A percentile compares a stretch with the other conserved stretches of the same genome.
Conservation (phyloP, 2,329 filamentous ascomycete genomes). For the Cordyceps farinosa region DNA sequence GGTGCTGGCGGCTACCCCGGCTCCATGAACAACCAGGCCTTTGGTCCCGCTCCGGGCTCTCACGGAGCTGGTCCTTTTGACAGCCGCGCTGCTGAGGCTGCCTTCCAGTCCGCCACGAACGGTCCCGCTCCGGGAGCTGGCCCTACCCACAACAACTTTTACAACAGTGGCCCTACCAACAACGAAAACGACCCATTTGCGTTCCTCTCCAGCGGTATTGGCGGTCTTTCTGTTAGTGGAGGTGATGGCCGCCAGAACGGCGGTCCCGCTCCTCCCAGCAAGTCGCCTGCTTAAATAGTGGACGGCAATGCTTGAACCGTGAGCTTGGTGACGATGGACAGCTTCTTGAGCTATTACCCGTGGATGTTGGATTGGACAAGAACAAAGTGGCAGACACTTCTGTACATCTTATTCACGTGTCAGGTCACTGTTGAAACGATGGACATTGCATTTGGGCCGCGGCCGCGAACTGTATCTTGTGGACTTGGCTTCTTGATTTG, state of each 20-base stretch:
- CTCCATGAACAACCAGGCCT: constrained; percentile 73
- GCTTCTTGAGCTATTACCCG: not conserved
- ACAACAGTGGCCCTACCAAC: constrained; percentile 55
- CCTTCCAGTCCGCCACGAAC: constrained; percentile 85
- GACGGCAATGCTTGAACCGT: not conserved
- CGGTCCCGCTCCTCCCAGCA: constrained; percentile 52
- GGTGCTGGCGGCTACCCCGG: constrained; percentile 71
- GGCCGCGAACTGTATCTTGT: constrained; percentile 30
- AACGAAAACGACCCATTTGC: constrained; percentile 73
- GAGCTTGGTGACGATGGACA: not conserved
- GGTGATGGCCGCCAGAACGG: constrained; percentile 62
- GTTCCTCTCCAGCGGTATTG: constrained; percentile 72
- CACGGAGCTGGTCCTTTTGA: constrained; percentile 87
- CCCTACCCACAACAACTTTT: constrained; percentile 58
- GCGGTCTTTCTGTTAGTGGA: constrained; percentile 67
- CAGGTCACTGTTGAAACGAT: constrained; percentile 36
- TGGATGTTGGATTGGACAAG: constrained; percentile 10
- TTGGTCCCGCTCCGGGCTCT: constrained; percentile 69
- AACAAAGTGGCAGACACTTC: constrained; percentile 1
- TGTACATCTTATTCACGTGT: constrained; percentile 13
- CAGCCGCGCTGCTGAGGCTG: constrained; percentile 87
- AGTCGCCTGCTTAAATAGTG: constrained; percentile 53
- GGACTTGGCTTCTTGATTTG: constrained; percentile 40
- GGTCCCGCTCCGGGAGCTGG: constrained; percentile 69
- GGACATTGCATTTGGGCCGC: constrained; percentile 30